Base-by-base conservation (phyloP, 768 basidiomycete species). In the Suillus paluster region DNA sequence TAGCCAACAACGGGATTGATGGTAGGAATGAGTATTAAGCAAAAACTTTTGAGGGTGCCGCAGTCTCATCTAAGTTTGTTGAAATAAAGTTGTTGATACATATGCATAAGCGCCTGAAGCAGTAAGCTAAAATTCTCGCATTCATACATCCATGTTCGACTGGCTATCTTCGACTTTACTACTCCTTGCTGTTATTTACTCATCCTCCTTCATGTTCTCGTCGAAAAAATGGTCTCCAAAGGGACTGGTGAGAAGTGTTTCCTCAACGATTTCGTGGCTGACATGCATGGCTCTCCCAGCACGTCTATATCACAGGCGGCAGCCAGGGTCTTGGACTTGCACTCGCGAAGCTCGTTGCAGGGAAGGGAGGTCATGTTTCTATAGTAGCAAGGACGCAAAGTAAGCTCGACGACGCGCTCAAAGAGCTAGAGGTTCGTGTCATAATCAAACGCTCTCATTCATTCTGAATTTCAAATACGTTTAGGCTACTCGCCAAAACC, bases 251-350 rank as follows among this genome's bases (percentile, higher is more conserved):
- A 61, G 60, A 25, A 57, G 25, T 34, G 12, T 17, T 39, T 59
- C 8, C 6, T n/a, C 19, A 2, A 38, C n/a, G 4, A n/a, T 17
- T 10, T 5, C 19, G 23, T 30, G 1, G n/a, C 27, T 39, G 5
- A 55, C 19, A 7, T n/a, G 27, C 30, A 49, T 27, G 59, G 27
- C 17, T 14, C 48, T 17, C 57, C 11, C 62, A 96, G 95, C 92
- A 95, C 67, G 86, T 87, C 74, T 93, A 94, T 71, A 79, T 97
- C 19, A 94, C 94, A 0, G 95, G 95, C 3, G 94, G 92, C 4
- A 90, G 88, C 45, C 80, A 87, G 15, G 95, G 95, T 1, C 84
- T 95, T 0, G 95, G 95, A 1, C 81, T 94, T 2, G 83, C 86
- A 0, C 77, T 96, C 9, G 90, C 94, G 1, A 79, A 83, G 33